These are phyloP conservation scores for Microsporum audouinii DNA, from an alignment of 2,329 filamentous ascomycete genomes.

Conservation along the genomic window DNA sequence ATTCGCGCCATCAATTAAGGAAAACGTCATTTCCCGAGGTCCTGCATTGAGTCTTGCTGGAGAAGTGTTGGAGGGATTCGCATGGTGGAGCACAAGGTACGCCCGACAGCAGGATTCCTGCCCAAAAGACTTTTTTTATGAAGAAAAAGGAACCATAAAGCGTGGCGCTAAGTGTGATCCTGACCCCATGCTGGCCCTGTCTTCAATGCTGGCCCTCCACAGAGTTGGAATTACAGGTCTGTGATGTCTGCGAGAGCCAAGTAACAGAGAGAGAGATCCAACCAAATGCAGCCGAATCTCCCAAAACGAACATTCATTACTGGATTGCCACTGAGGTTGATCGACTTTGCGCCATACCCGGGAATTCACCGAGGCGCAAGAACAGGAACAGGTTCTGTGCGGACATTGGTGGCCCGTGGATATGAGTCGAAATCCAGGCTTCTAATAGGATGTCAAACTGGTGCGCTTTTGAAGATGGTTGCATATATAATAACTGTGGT, in stretches of 20 bases:
- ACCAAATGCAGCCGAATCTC: neutral
- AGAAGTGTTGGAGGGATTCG: neutral
- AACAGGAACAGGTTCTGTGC: neutral
- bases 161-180: neutral
- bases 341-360: neutral
- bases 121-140: neutral
- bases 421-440: neutral
- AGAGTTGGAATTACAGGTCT: neutral
- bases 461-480: neutral
- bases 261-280: neutral
- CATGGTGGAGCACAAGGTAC: neutral
- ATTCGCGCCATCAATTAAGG: neutral
- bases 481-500: neutral
- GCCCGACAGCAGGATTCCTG: slow-evolving; percentile 2
- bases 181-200: no score
- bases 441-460: neutral
- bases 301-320: neutral
- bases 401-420: neutral
- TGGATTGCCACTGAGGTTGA: neutral
- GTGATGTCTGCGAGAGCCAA: neutral
- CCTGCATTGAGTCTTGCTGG: neutral
- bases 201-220: neutral
- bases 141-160: neutral
- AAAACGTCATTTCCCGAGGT: neutral
- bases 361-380: neutral